Evolutionary conservation across 2,329 filamentous ascomycete genomes (phyloP).

Genomic region (Trichoderma arundinaceum): DNA sequence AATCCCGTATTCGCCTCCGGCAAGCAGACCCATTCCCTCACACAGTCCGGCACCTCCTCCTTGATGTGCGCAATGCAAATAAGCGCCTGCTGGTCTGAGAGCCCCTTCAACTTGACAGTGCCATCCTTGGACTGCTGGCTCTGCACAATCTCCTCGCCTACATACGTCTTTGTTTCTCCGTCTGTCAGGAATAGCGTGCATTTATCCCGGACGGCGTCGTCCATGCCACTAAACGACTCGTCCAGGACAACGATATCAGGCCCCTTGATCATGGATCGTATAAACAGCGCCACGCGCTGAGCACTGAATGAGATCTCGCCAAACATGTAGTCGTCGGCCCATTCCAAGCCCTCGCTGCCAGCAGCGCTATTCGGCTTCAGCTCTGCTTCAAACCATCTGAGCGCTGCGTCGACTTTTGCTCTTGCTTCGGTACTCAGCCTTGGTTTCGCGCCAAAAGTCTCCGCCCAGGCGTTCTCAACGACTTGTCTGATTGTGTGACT

Average conservation of each 20-base stretch:
- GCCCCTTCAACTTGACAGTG: slow-evolving; percentile 61
- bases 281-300: slow-evolving; percentile 83
- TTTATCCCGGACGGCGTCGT: slow-evolving; percentile 80
- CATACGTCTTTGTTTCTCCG: slow-evolving; percentile 59
- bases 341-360: slow-evolving; percentile 51
- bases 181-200: slow-evolving; percentile 79
- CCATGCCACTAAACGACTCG: slow-evolving; percentile 87
- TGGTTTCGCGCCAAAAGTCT: slow-evolving; percentile 79
- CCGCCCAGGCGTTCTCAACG: slow-evolving; percentile 86
- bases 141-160: slow-evolving; percentile 49
- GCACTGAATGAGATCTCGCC: slow-evolving; percentile 78
- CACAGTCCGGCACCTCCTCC: slow-evolving; percentile 85
- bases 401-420: slow-evolving; percentile 67
- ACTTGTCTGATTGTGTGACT: slow-evolving; percentile 73
- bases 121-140: slow-evolving; percentile 54
- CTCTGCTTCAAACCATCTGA: slow-evolving; percentile 80
- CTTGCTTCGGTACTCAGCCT: slow-evolving; percentile 63
- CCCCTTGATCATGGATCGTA: slow-evolving; percentile 79
- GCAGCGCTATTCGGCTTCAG: slow-evolving; percentile 62
- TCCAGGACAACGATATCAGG: slow-evolving; percentile 85
- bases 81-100: slow-evolving; percentile 76
- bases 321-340: slow-evolving; percentile 72
- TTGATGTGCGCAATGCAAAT: slow-evolving; percentile 91
- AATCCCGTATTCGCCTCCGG: slow-evolving; percentile 72
- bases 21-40: slow-evolving; percentile 84